A percentile compares a stretch with the other conserved stretches of the same genome.
These are phyloP conservation scores for Nigrospora oryzae DNA, from an alignment of 2,329 filamentous ascomycete species.

Conservation along the genomic window DNA sequence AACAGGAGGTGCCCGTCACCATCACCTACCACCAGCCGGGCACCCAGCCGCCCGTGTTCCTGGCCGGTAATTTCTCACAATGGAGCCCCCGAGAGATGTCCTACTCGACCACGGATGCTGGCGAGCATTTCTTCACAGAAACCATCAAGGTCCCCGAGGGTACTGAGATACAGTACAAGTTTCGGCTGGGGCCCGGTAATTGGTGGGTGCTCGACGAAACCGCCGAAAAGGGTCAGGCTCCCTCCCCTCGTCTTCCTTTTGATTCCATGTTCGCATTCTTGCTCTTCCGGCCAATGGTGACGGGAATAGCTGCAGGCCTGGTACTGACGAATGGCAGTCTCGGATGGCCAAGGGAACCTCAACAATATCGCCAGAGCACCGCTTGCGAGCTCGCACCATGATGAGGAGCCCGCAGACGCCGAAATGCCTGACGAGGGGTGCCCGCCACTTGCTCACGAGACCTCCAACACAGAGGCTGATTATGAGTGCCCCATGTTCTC, in stretches of 20 bases:
- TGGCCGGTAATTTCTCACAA: slow-evolving; percentile 61
- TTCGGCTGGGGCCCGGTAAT: slow-evolving; percentile 56
- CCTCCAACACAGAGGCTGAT: neutral
- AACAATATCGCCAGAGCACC: slow-evolving; percentile 29
- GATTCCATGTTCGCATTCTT: too few species aligned
- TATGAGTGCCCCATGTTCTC: slow-evolving; percentile 6
- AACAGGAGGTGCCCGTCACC: slow-evolving; percentile 31
- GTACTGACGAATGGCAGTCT: slow-evolving; percentile 14
- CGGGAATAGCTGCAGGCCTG: neutral
- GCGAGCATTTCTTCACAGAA: slow-evolving; percentile 51
- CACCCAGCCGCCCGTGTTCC: slow-evolving; percentile 57
- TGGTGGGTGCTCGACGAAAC: slow-evolving; percentile 64
- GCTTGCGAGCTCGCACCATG: slow-evolving; percentile 4
- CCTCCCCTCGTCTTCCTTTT: neutral
- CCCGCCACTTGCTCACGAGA: too few species aligned
- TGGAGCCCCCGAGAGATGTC: slow-evolving; percentile 65
- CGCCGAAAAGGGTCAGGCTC: slow-evolving; percentile 43
- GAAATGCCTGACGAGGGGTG: slow-evolving; percentile 4
- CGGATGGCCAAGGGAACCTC: slow-evolving; percentile 35
- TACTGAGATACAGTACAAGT: slow-evolving; percentile 65
- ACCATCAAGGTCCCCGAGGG: slow-evolving; percentile 45
- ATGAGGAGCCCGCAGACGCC: slow-evolving; percentile 6
- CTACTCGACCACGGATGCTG: slow-evolving; percentile 36
- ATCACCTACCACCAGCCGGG: slow-evolving; percentile 55
- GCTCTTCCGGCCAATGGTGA: neutral